Percentiles rank a stretch among this genome's conserved stretches.
phyloP scores from a whole-genome alignment of 495 filamentous ascomycete genomes.

The Xylaria nigripes region DNA sequence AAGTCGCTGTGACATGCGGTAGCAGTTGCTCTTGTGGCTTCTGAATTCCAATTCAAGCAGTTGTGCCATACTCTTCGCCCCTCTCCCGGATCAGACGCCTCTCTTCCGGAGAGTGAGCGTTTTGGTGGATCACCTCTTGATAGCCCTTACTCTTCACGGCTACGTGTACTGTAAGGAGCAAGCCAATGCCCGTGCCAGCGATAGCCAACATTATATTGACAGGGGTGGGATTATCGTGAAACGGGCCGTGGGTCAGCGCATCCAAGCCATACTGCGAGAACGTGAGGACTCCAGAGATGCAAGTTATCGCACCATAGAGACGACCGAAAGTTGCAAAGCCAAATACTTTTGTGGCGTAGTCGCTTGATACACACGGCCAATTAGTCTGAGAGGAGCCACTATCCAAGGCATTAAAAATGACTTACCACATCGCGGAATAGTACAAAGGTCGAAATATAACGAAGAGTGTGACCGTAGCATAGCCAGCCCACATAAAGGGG shows the following conservation, averaged over 20 bases:
- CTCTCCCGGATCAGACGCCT: conserved; percentile 15
- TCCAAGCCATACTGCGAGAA: conserved; percentile 45
- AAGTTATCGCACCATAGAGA: conserved; percentile 47
- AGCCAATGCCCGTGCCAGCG: conserved; percentile 18
- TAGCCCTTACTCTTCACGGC: conserved; percentile 13
- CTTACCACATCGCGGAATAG: conserved; percentile 47
- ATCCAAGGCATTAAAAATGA: conserved; percentile 4
- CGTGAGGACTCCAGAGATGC: conserved; percentile 42
- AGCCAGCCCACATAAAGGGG: conserved; percentile 24
- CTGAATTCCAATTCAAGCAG: neutral
- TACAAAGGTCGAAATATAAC: conserved; percentile 31
- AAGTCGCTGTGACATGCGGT: neutral
- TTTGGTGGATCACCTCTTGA: conserved; percentile 6
- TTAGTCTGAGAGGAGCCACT: neutral
- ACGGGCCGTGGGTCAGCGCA: conserved; percentile 36
- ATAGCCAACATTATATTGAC: conserved; percentile 35
- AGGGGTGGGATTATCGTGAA: conserved; percentile 36
- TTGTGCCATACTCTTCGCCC: neutral
- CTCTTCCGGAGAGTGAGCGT: conserved; percentile 1
- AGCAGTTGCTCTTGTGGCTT: neutral
- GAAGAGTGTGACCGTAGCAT: conserved; percentile 23
- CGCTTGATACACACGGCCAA: conserved; percentile 27
- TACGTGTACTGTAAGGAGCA: conserved; percentile 17
- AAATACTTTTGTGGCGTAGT: conserved; percentile 50
- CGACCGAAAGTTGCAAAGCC: conserved; percentile 49